Evolutionary conservation across 371 early-diverging fungal genomes (phyloP), one percentile per base, ranked within the genome.

Genomic region (Mucor ambiguus): DNA sequence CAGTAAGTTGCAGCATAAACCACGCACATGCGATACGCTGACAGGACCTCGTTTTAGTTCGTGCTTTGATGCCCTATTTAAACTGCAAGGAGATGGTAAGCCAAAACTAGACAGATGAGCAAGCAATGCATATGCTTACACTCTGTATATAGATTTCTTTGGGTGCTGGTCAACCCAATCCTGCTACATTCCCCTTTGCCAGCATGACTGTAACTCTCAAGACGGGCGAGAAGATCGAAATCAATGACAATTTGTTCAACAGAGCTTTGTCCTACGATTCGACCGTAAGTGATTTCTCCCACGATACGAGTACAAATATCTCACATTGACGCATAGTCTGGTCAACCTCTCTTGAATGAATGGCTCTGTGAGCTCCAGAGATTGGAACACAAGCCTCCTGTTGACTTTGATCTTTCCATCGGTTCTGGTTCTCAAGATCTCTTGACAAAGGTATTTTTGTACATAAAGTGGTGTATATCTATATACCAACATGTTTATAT

Each of bases 371-470:
- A 87, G 26, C 81, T 92, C 48, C 93, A 92, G 64, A 67, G 55
- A 9, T 41, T 75, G 5, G 90, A 86, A 58, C 92, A 92, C 71
- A 66, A 74, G 0, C 90, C 92, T 11, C 85, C 87, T 14, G 68
- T 69, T 1, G 78, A 81, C 12, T 90, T 87, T 64, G 86, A 83
- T 32, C 69, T 94, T 6, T 76, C 90, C 28, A 77, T 94, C 6
- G 92, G 92, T 24, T 82, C 85, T 63, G 94, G 94, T 18, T 85
- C 85, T 20, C 94, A 93, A 74, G 93, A 93, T 75, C 69, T 92
- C 41, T 70, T 94, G 52, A 85, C 92, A 11, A 92, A 91, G 70
- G 80, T 70, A 61, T 55, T 64, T 70, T 67, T 46, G 48, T 22
- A 9, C n/a, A 24, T 46, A 4, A 18, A 16, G 43, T 20, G 48